A percentile compares a stretch with the other conserved stretches of the same genome.
These are phyloP conservation scores for Suillus sp. DNA, from an alignment of 768 basidiomycete species.

Conservation along the genomic window DNA sequence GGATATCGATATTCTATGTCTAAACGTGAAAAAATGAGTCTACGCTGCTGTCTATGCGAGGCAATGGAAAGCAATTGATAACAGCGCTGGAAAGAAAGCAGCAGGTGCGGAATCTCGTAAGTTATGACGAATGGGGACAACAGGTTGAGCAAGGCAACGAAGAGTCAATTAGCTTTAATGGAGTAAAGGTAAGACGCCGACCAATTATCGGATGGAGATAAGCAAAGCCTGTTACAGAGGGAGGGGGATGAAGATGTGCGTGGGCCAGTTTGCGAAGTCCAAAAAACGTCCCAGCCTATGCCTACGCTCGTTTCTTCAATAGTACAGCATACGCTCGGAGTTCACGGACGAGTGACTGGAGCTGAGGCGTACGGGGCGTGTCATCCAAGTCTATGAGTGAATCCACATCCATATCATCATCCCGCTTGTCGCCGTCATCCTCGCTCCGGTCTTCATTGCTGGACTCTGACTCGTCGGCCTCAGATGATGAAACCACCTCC, in stretches of 20 bases:
- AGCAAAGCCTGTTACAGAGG: not conserved
- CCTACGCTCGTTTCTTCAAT: slow-evolving; percentile 3
- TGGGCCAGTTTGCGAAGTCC: not conserved
- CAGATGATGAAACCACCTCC: slow-evolving; percentile 13
- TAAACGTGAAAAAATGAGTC: not conserved
- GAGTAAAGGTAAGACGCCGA: not conserved
- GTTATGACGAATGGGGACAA: not conserved
- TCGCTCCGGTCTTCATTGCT: slow-evolving; percentile 11
- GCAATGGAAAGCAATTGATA: not conserved
- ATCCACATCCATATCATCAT: slow-evolving; percentile 22
- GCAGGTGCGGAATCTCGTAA: not conserved
- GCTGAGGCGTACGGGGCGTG: slow-evolving; percentile 34
- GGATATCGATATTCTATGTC: not conserved
- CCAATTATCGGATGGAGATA: not conserved
- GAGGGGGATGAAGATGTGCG: not conserved
- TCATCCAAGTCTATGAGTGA: slow-evolving; percentile 5
- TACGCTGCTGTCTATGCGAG: not conserved
- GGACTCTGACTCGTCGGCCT: not conserved
- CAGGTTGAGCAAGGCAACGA: not conserved
- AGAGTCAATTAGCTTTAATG: not conserved
- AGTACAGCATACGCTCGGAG: slow-evolving; percentile 62
- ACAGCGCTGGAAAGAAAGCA: not conserved
- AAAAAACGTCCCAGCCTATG: not conserved
- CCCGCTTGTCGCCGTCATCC: not conserved
- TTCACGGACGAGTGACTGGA: slow-evolving; percentile 50